Conservation (phyloP, 352 stramenopile species). For the Globisporangium solare region DNA sequence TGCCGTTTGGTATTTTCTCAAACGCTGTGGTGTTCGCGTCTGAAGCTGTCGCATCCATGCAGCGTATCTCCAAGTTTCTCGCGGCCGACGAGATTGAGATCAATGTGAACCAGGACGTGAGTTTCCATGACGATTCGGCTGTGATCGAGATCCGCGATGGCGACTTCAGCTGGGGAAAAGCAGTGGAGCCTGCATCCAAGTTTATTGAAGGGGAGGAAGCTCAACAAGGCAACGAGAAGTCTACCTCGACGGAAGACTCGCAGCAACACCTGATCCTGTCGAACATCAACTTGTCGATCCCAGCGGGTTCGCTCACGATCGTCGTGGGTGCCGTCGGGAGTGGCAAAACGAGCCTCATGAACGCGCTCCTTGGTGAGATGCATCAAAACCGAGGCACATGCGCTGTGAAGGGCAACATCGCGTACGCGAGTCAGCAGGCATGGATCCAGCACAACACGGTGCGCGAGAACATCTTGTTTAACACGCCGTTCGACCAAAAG, state of each 20-base stretch:
- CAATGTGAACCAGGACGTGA: not conserved
- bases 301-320: conserved; percentile 25
- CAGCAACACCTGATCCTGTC: conserved; percentile 5
- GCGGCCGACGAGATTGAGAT: conserved; percentile 24
- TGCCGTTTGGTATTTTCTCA: conserved; percentile 33
- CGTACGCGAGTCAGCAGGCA: conserved; percentile 87
- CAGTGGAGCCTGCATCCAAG: not conserved
- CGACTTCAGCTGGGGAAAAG: conserved; percentile 28
- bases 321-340: conserved; percentile 44
- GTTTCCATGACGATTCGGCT: conserved; percentile 6
- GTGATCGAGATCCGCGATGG: conserved; percentile 24
- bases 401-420: conserved; percentile 24
- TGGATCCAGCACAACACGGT: conserved; percentile 92
- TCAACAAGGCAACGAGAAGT: not conserved
- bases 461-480: conserved; percentile 90
- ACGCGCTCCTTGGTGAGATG: conserved; percentile 52
- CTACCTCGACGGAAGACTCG: not conserved
- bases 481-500: conserved; percentile 24
- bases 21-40: conserved; percentile 24
- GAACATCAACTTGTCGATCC: conserved; percentile 37
- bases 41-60: conserved; percentile 24
- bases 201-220: not conserved
- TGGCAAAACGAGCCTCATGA: conserved; percentile 56
- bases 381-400: conserved; percentile 16
- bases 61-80: conserved; percentile 30